Evolutionary conservation across 306 rosid genomes (phyloP).

Genomic region (Dicorynia guianensis): DNA sequence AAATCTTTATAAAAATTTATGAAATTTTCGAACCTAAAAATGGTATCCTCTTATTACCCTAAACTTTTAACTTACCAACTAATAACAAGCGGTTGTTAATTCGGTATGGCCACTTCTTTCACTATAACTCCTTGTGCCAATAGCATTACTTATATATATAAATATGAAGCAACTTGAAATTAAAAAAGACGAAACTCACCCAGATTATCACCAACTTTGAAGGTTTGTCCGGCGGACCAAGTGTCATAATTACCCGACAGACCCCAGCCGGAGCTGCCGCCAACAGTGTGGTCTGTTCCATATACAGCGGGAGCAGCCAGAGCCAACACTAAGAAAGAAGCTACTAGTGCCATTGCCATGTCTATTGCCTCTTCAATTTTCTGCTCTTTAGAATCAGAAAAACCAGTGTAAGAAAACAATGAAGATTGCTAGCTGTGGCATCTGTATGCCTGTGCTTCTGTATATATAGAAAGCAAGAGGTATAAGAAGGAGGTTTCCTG

Average conservation of each 20-base stretch:
- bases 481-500: slow-evolving; percentile 8
- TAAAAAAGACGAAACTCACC: slow-evolving; percentile 41
- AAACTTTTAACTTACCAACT: too few relatives aligned
- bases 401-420: background rate
- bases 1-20: too few relatives aligned
- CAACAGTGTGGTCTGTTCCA: slow-evolving; percentile 59
- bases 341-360: slow-evolving; percentile 56
- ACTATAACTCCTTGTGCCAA: too few relatives aligned
- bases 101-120: too few relatives aligned
- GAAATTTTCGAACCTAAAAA: too few relatives aligned
- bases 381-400: background rate
- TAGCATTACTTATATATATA: too few relatives aligned
- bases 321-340: slow-evolving; percentile 55
- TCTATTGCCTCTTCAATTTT: background rate
- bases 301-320: slow-evolving; percentile 54
- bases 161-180: too few relatives aligned
- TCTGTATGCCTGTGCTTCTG: background rate
- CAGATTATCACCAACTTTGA: slow-evolving; percentile 66
- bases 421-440: background rate
- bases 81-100: too few relatives aligned
- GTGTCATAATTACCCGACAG: slow-evolving; percentile 15
- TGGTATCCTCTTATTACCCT: too few relatives aligned
- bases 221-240: slow-evolving; percentile 63
- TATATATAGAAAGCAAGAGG: slow-evolving; percentile 11
- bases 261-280: slow-evolving; percentile 54